These are phyloP conservation scores for Tetrapisispora pingtungensis DNA, from an alignment of 805 yeast genomes.

Conservation along the genomic window DNA sequence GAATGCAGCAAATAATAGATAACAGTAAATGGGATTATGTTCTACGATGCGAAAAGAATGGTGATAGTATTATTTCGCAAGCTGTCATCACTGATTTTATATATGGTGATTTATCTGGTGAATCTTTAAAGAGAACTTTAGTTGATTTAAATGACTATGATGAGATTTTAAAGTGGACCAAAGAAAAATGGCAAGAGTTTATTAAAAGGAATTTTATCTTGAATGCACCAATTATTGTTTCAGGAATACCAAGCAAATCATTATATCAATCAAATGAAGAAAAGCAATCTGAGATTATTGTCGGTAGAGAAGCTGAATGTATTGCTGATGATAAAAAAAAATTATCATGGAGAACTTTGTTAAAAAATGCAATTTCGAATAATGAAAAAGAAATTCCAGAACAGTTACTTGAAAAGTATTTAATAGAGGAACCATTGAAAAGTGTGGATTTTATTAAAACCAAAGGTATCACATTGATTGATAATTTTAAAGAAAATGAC, in stretches of 20 bases:
- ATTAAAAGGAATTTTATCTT: constrained; percentile 45
- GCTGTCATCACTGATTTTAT: constrained; percentile 69
- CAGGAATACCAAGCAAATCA: constrained; percentile 56
- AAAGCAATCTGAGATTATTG: constrained; percentile 39
- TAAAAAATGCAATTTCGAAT: constrained; percentile 51
- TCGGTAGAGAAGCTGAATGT: constrained; percentile 35
- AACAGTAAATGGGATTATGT: constrained; percentile 54
- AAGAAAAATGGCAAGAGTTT: constrained; percentile 55
- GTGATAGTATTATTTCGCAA: constrained; percentile 46
- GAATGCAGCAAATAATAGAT: constrained; percentile 59
- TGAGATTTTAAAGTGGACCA: constrained; percentile 46
- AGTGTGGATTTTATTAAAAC: constrained; percentile 63
- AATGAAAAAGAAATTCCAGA: constrained; percentile 77
- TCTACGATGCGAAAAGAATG: constrained; percentile 51
- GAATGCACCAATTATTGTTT: constrained; percentile 52
- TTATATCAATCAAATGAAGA: constrained; percentile 44
- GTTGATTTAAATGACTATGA: constrained; percentile 48
- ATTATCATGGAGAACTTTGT: constrained; percentile 36
- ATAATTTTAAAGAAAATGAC: constrained; percentile 30
- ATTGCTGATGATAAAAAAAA: constrained; percentile 54
- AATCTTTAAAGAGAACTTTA: constrained; percentile 46
- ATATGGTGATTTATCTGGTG: constrained; percentile 60
- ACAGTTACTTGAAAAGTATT: constrained; percentile 48
- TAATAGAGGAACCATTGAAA: constrained; percentile 62
- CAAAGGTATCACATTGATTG: constrained; percentile 50